These are phyloP conservation scores for Cetraspora pellucida DNA, from an alignment of 192 early-diverging fungal species.

Conservation along the genomic window DNA sequence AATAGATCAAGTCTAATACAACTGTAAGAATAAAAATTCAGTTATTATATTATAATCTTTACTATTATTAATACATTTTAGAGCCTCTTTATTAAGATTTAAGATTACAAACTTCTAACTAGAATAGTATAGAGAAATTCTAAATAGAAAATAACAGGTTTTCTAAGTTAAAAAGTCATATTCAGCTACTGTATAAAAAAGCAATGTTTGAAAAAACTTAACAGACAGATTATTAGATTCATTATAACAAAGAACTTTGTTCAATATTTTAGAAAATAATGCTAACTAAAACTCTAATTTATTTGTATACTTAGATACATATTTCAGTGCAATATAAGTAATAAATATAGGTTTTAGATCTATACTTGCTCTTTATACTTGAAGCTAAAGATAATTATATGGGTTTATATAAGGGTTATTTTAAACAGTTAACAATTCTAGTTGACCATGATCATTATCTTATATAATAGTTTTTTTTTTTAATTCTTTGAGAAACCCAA, in stretches of 20 bases:
- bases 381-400: no score
- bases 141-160: neutral
- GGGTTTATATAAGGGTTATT: no score
- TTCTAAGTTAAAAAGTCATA: neutral
- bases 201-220: neutral
- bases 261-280: neutral
- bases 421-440: no score
- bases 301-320: conserved; percentile 5
- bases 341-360: neutral
- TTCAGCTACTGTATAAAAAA: neutral
- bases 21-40: neutral
- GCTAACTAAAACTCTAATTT: neutral
- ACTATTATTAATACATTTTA: neutral
- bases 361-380: neutral
- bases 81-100: neutral
- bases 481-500: no score
- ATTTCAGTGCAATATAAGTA: neutral
- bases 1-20: neutral
- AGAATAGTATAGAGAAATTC: neutral
- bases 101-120: neutral
- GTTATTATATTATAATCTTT: neutral
- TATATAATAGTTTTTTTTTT: no score
- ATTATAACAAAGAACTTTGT: neutral
- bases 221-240: neutral
- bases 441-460: no score